Evolutionary conservation across 345 rosid genomes (phyloP).

Genomic region (Gossypium thurberi): DNA sequence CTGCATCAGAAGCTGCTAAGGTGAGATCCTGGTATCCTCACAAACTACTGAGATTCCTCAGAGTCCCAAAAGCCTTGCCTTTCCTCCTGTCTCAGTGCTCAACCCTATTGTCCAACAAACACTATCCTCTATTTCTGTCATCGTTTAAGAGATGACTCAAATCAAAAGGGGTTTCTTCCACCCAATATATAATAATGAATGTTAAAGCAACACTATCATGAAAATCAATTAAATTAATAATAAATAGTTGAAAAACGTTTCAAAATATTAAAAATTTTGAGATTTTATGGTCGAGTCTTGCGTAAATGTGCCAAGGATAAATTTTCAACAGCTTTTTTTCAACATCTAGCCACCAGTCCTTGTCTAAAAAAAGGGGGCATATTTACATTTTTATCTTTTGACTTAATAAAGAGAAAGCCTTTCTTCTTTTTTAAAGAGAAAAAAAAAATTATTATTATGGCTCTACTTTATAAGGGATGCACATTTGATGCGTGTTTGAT

Average conservation of each 20-base stretch:
- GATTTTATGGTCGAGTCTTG: not conserved
- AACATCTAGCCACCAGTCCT: not conserved
- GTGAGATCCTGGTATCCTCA: no score
- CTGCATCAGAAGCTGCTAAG: no score
- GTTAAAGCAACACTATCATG: not conserved
- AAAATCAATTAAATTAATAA: not conserved
- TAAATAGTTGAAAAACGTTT: not conserved
- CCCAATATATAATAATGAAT: not conserved
- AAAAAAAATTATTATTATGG: not conserved
- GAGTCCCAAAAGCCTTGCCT: no score
- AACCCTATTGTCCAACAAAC: no score
- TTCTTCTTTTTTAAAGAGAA: not conserved
- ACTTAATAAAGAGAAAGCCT: not conserved
- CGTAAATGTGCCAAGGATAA: not conserved
- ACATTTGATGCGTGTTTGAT: conserved; percentile 1
- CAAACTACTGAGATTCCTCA: no score
- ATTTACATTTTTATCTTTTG: not conserved
- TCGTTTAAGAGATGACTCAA: no score
- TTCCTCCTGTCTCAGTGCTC: no score
- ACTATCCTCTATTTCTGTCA: no score
- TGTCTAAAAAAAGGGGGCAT: not conserved
- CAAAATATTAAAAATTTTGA: not conserved
- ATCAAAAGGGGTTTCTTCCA: no score
- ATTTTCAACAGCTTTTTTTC: not conserved
- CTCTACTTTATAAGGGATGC: not conserved